Evolutionary conservation across 2,329 filamentous ascomycete genomes (phyloP), one percentile per base, ranked within the genome.

Genomic region (Trichoderma endophyticum): DNA sequence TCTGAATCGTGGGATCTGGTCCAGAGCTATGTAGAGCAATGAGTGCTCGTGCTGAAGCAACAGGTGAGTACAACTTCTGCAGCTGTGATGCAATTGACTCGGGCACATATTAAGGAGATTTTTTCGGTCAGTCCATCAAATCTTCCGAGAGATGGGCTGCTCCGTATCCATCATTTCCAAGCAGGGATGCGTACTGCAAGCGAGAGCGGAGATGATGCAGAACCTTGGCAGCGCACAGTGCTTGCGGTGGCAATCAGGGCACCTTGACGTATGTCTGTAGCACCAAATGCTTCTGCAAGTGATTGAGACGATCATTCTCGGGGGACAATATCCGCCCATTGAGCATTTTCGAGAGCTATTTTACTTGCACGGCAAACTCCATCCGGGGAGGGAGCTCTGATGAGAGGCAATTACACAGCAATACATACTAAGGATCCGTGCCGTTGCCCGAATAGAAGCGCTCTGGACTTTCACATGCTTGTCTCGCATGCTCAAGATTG

Each of bases 401-500:
- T 24, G 48, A 54, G 48, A 54, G 48, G 48, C 3, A 11, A 59
- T 59, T 18, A 32, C 11, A 30, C 2, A n/a, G 15, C n/a, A 39
- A 9, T 26, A 9, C 12, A 61, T 39, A 14, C 34, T 15, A 7
- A 36, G 56, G 7, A 59, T n/a, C 59, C 32, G 59, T 61, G 21
- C 30, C 59, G 30, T 21, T 34, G 18, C 3, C 14, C 15, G 48
- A 11, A 63, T 2, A 30, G 11, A 7, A 51, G n/a, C n/a, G 15
- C 26, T 64, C 15, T 39, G 6, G 24, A 34, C 48, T 67, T 43
- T 68, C 65, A 68, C 65, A 68, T 68, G 54, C 65, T 60, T 21
- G 65, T 39, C 24, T 24, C 3, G 9, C n/a, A 32, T 15, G 28
- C 39, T 62, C 11, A 59, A 32, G 24, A 59, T 30, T 57, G 18